Evolutionary conservation across 2,329 filamentous ascomycete species (phyloP).

Genomic region (Aschersonia sp.): DNA sequence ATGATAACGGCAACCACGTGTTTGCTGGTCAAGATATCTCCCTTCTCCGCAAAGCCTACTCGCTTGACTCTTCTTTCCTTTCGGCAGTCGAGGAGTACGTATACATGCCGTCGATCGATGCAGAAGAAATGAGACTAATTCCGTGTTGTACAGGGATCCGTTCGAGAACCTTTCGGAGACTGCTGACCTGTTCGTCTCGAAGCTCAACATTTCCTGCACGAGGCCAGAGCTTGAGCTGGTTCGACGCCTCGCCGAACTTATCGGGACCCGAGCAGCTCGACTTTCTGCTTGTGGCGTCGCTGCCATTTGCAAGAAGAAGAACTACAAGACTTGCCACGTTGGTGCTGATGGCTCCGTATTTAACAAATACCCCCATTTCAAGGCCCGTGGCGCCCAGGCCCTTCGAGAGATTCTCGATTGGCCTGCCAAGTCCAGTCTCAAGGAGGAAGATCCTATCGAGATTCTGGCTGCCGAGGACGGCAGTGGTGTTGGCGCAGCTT

Average conservation of each 20-base stretch:
- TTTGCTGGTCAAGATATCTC: slow-evolving; percentile 75
- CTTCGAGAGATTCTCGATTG: slow-evolving; percentile 93
- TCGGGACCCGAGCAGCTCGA: slow-evolving; percentile 85
- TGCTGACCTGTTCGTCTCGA: slow-evolving; percentile 62
- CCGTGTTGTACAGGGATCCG: slow-evolving; percentile 49
- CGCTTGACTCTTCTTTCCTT: slow-evolving; percentile 83
- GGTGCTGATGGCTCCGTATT: slow-evolving; percentile 96
- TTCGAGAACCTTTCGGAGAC: slow-evolving; percentile 93
- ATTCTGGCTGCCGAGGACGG: slow-evolving; percentile 88
- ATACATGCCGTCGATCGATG: background rate
- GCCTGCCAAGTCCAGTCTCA: slow-evolving; percentile 51
- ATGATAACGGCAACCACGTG: slow-evolving; percentile 64
- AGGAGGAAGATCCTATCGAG: slow-evolving; percentile 75
- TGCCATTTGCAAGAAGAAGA: slow-evolving; percentile 94
- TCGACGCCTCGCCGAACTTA: slow-evolving; percentile 79
- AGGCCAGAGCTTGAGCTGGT: slow-evolving; percentile 76
- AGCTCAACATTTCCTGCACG: slow-evolving; percentile 56
- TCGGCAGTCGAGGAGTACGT: slow-evolving; percentile 77
- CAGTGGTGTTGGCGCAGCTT: slow-evolving; percentile 86
- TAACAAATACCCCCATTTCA: slow-evolving; percentile 99
- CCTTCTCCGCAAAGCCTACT: slow-evolving; percentile 73
- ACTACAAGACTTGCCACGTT: slow-evolving; percentile 75
- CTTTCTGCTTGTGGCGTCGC: slow-evolving; percentile 90
- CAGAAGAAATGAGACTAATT: background rate
- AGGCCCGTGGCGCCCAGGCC: slow-evolving; percentile 75